These are phyloP conservation scores for Penicillium sclerotigenum DNA, from an alignment of 2,329 filamentous ascomycete genomes.

Conservation along the genomic window DNA sequence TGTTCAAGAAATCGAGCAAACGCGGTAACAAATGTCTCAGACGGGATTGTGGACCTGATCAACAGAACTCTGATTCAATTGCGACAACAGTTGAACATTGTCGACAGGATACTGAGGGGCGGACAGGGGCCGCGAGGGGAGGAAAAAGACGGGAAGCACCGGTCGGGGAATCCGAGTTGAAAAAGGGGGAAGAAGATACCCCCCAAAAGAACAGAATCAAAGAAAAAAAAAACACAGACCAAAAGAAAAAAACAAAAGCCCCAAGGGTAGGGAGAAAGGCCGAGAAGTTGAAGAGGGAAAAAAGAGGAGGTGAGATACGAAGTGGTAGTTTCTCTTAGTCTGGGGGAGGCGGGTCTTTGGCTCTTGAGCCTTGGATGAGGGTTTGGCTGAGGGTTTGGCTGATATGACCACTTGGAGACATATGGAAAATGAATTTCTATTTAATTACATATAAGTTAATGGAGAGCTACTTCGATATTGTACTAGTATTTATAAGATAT, in stretches of 20 bases:
- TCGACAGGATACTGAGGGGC: conserved; percentile 23
- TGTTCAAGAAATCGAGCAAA: conserved; percentile 25
- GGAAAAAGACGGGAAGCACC: conserved; percentile 18
- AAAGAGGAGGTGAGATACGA: conserved; percentile 21
- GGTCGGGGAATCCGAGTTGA: conserved; percentile 12
- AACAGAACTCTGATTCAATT: conserved; percentile 16
- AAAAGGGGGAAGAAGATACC: conserved; percentile 13
- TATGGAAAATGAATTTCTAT: neutral
- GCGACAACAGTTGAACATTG: conserved; percentile 19
- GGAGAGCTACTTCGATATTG: neutral
- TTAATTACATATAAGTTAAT: neutral
- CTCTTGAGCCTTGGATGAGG: conserved; percentile 5
- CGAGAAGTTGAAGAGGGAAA: conserved; percentile 19
- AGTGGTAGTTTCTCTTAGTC: conserved; percentile 20
- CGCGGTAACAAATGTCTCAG: conserved; percentile 23
- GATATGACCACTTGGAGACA: neutral
- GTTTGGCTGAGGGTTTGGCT: neutral
- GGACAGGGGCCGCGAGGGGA: conserved; percentile 31
- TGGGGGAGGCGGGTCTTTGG: conserved; percentile 21
- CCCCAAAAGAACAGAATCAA: conserved; percentile 7
- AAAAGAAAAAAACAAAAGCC: conserved; percentile 16
- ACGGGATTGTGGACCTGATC: conserved; percentile 21
- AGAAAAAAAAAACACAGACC: conserved; percentile 14
- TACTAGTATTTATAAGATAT: neutral
- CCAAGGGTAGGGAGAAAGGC: conserved; percentile 1